Conservation (phyloP, 106 monocot genomes). For the Gastrodia elata region DNA sequence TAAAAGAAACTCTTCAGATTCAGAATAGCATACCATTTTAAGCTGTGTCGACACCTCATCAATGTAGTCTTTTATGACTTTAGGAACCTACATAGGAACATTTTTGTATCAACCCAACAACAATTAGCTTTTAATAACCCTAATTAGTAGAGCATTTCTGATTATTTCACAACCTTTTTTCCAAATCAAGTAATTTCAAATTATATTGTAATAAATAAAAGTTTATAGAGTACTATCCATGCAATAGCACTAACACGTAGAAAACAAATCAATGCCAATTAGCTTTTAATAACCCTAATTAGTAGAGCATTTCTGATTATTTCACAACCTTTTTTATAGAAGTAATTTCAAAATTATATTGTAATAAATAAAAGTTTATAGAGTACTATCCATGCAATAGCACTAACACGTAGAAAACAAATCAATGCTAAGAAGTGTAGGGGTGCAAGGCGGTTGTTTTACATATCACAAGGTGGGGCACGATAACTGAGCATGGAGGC, state of each 20-base stretch:
- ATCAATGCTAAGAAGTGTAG: neutral
- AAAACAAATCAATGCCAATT: neutral
- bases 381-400: too few species aligned
- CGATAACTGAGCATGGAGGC: too few species aligned
- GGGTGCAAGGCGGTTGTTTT: too few species aligned
- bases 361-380: too few species aligned
- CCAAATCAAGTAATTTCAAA: neutral
- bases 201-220: neutral
- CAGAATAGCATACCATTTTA: constrained; percentile 59
- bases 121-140: neutral
- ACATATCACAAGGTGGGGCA: too few species aligned
- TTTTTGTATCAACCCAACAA: neutral
- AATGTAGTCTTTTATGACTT: constrained; percentile 69
- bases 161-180: neutral
- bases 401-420: too few species aligned
- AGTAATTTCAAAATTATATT: neutral
- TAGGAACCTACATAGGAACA: constrained; percentile 39
- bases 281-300: neutral
- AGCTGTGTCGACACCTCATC: constrained; percentile 65
- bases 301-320: neutral
- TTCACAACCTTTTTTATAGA: neutral
- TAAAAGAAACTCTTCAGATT: constrained; percentile 51
- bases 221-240: too few species aligned
- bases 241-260: too few species aligned
- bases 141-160: neutral